A percentile compares a stretch with the other conserved stretches of the same genome.
Evolutionary conservation across 805 yeast genomes (phyloP).

Genomic region (Torulaspora indica): DNA sequence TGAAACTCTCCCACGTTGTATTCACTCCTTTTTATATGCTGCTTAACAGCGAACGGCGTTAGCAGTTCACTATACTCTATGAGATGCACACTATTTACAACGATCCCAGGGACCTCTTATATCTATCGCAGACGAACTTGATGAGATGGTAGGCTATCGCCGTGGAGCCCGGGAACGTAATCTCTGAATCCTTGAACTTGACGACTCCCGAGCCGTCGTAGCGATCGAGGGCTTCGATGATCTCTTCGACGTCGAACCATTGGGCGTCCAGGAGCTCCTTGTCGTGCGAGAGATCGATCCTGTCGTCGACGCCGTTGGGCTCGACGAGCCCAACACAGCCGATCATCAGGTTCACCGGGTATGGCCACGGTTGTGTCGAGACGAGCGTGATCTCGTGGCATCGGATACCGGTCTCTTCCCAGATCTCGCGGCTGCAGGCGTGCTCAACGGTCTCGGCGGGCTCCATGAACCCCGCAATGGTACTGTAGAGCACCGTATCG

Average conservation of each 20-base stretch:
- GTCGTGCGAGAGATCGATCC: conserved; percentile 71
- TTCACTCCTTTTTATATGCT: background rate
- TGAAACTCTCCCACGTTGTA: background rate
- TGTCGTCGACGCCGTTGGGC: conserved; percentile 58
- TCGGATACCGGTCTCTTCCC: conserved; percentile 91
- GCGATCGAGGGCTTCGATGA: conserved; percentile 40
- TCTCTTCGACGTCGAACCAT: conserved; percentile 66
- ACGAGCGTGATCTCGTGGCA: conserved; percentile 54
- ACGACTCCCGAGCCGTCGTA: conserved; percentile 22
- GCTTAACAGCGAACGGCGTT: background rate
- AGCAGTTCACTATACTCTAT: background rate
- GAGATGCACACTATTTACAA: conserved; percentile 1
- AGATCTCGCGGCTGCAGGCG: conserved; percentile 82
- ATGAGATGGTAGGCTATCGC: conserved; percentile 33
- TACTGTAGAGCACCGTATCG: conserved; percentile 56
- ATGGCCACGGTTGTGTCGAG: conserved; percentile 95
- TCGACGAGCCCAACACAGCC: conserved; percentile 85
- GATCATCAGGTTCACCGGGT: conserved; percentile 87
- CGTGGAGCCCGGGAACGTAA: conserved; percentile 30
- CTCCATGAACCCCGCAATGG: conserved; percentile 94
- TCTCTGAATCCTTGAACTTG: conserved; percentile 17
- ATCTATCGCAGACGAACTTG: conserved; percentile 14
- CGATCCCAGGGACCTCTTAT: conserved; percentile 12
- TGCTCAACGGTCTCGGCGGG: conserved; percentile 90
- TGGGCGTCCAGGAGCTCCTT: conserved; percentile 79